Base-by-base conservation (phyloP, 345 rosid species). In the Linum tenue region DNA sequence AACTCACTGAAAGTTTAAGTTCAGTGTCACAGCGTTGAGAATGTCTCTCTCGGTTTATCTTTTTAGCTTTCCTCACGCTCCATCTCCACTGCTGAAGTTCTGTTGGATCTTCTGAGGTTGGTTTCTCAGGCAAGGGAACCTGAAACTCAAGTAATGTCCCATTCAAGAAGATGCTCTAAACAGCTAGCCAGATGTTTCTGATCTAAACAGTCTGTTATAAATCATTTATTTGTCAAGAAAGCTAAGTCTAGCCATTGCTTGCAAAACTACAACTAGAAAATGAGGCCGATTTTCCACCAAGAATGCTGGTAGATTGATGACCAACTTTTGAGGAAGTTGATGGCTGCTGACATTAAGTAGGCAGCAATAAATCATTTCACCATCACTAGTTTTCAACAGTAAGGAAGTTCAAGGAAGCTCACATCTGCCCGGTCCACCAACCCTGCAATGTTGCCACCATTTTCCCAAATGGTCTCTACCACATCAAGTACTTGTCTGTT, bases 1-100 rank as follows among this genome's bases (percentile, higher is more conserved):
- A 67, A 57, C 71, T 63, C 70, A 75, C 78, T 12, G 78, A 75
- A 63, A 75, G 78, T 68, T 75, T 75, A 67, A 75, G 71, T 59
- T 75, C 78, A 66, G 69, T 66, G 56, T 75, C 78, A 38, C 78
- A 75, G 60, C 74, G 65, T 64, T 62, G 74, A n/a, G 78, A 67
- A 67, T 75, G 71, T 53, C 74, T 70, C 71, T 75, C 78, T 41
- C 69, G 68, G 42, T 75, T 75, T 63, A 60, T 70, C 57, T 75
- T 75, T 67, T 55, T 67, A 40, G 78, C 78, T 65, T 75, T 70
- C 71, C 68, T 62, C 42, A 42, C 22, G 63, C 31, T 70, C 78
- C 66, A 66, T 67, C 56, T 70, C 78, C 78, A 75, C 35, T 53
- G 59, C 22, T 67, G 71, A 58, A 75, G 40, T 41, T 70, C 74